phyloP scores from a whole-genome alignment of 148 eudicot species.

The Camellia granthamiana region DNA sequence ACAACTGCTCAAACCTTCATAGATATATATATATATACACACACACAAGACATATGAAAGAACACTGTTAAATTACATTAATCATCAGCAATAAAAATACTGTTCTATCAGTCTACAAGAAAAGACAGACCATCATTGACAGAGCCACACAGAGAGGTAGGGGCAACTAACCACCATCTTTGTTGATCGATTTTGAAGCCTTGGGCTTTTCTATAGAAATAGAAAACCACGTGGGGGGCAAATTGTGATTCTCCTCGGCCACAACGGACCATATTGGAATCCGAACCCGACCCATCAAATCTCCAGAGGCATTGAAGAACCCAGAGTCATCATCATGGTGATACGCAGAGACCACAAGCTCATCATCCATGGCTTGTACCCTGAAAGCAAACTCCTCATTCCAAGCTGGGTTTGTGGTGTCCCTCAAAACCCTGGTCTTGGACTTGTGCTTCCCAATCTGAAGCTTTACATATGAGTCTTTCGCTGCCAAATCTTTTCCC shows the following conservation, averaged over 20 bases:
- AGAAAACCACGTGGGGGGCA: conserved; percentile 76
- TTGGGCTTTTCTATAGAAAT: conserved; percentile 55
- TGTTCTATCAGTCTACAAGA: neutral
- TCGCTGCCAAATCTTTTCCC: conserved; percentile 50
- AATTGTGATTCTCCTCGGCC: conserved; percentile 47
- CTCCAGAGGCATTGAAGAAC: conserved; percentile 44
- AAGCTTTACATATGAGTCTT: conserved; percentile 59
- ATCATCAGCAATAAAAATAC: neutral
- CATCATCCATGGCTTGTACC: conserved; percentile 64
- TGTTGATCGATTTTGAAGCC: conserved; percentile 28
- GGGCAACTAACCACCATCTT: conserved; percentile 44
- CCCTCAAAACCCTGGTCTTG: conserved; percentile 48
- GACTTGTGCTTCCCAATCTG: conserved; percentile 72
- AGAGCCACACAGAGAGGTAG: neutral
- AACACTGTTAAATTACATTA: neutral
- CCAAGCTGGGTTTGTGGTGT: conserved; percentile 64
- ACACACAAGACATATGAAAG: too few species aligned
- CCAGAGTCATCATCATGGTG: conserved; percentile 38
- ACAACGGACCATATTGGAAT: conserved; percentile 49
- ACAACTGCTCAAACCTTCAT: neutral
- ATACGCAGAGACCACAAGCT: conserved; percentile 58
- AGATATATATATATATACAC: neutral
- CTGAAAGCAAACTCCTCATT: conserved; percentile 89
- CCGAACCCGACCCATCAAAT: conserved; percentile 68
- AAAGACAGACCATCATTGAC: neutral